Conservation (phyloP, 352 stramenopile species). For the Hyaloperonospora arabidopsidis region DNA sequence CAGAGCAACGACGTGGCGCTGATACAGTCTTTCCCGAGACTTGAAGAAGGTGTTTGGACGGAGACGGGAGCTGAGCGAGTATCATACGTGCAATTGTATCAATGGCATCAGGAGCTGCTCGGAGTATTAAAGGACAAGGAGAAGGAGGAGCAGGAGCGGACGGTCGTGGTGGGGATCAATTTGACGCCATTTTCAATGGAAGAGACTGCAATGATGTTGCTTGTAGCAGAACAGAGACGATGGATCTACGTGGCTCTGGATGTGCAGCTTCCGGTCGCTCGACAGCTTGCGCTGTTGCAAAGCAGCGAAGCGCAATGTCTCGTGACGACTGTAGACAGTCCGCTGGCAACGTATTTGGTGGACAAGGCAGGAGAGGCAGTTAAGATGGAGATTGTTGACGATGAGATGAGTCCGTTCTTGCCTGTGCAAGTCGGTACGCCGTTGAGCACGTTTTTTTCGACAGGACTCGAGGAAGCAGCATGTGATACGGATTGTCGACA, state of each 20-base stretch:
- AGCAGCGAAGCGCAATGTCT: slow-evolving; percentile 21
- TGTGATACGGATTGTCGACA: neutral
- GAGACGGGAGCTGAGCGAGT: slow-evolving; percentile 2
- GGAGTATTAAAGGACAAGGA: neutral
- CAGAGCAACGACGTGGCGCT: slow-evolving; percentile 14
- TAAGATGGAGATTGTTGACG: slow-evolving; percentile 1
- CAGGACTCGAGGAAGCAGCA: neutral
- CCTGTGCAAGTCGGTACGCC: slow-evolving; percentile 20
- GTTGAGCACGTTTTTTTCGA: slow-evolving; percentile 1
- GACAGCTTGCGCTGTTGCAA: slow-evolving; percentile 27
- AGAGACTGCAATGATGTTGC: slow-evolving; percentile 38
- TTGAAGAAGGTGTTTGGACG: neutral
- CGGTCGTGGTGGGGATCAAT: slow-evolving; percentile 38
- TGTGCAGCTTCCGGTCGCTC: slow-evolving; percentile 18
- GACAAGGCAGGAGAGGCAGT: neutral
- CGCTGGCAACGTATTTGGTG: slow-evolving; percentile 18
- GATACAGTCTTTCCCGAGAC: slow-evolving; percentile 1
- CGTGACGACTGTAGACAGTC: slow-evolving; percentile 23
- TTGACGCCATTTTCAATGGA: slow-evolving; percentile 38
- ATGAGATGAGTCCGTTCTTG: slow-evolving; percentile 18
- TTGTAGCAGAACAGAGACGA: slow-evolving; percentile 19
- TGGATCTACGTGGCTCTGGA: slow-evolving; percentile 51
- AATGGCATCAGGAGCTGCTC: slow-evolving; percentile 18
- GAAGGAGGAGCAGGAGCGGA: neutral
- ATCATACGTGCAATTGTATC: slow-evolving; percentile 15